Evolutionary conservation across 208 protist genomes (phyloP), one percentile per base, ranked within the genome.

Genomic region (Acanthamoeba royreba): DNA sequence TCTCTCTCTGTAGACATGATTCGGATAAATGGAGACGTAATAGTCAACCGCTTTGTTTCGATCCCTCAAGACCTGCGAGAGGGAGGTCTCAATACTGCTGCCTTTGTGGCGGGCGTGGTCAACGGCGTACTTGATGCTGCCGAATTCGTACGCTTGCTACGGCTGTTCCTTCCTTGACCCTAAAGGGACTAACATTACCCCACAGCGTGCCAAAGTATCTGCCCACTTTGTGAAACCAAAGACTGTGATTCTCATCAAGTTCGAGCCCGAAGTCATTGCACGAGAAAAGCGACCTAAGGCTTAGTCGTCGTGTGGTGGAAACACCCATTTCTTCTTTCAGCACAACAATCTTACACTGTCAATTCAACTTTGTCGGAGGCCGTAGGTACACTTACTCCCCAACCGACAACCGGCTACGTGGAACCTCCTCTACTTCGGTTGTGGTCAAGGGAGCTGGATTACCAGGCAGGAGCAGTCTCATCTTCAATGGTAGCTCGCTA

Each of bases 1-100:
- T n/a, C n/a, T n/a, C n/a, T n/a, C n/a, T n/a, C n/a, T n/a, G 40
- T 53, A 94, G 87, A 96, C 89, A 96, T 97, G 95, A 98, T 97
- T 83, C 79, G 86, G 13, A 96, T 97, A 31, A 93, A 92, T 17
- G 86, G 86, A 3, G 95, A 97, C 31, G 94, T 96, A 52, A 31
- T 97, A 1, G 96, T 98, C 35, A 97, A 96, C 83, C 93, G 93
- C 52, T 98, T 94, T 86, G 96, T 98, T 47, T 97, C 95, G n/a
- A 35, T 96, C 28, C 96, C 97, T 47, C 91, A 94, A 49, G 94
- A 96, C 25, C 42, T 35, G 15, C 72, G 72, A 19, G 72, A 95
- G 2, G 86, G 83, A 46, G 93, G 93, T 61, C 81, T 97, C 43
- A 97, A 97, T 91, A 97, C 96, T 90, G 96, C 93, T n/a, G 93